Conservation (phyloP, 805 yeast species). For the Tetrapisispora fleetii region DNA sequence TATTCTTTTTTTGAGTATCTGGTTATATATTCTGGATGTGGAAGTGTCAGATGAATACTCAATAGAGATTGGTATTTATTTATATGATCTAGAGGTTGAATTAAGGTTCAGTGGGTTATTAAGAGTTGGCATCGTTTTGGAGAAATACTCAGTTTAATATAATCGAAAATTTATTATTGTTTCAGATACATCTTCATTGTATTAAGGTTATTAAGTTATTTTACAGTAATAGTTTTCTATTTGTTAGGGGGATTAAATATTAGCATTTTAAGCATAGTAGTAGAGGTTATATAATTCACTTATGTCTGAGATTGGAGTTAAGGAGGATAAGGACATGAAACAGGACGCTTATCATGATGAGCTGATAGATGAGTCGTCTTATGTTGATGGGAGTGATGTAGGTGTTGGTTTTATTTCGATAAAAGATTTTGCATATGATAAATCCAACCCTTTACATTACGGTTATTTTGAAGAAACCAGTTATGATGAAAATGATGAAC, state of each 20-base stretch:
- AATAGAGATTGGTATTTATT: too few relatives aligned
- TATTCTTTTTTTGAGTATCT: too few relatives aligned
- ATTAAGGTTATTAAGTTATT: too few relatives aligned
- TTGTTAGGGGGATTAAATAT: background rate
- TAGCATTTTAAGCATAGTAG: background rate
- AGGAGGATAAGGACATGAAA: background rate
- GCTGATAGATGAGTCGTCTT: background rate
- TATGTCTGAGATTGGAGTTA: background rate
- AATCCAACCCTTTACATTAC: constrained; percentile 57
- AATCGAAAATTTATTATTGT: too few relatives aligned
- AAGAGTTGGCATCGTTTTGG: background rate
- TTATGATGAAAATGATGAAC: constrained; percentile 19
- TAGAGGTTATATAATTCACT: background rate
- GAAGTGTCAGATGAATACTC: too few relatives aligned
- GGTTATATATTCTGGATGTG: too few relatives aligned
- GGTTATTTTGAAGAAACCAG: constrained; percentile 38
- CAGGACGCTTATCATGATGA: background rate
- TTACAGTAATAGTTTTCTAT: too few relatives aligned
- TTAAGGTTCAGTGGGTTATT: background rate
- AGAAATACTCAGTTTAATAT: too few relatives aligned
- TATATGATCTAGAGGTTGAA: too few relatives aligned
- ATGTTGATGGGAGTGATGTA: constrained; percentile 2
- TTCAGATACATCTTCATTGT: too few relatives aligned
- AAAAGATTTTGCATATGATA: constrained; percentile 76
- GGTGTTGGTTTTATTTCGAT: constrained; percentile 37